Evolutionary conservation across 176 grass and related monocot genomes (phyloP).

Genomic region (Musa troglodytarum): DNA sequence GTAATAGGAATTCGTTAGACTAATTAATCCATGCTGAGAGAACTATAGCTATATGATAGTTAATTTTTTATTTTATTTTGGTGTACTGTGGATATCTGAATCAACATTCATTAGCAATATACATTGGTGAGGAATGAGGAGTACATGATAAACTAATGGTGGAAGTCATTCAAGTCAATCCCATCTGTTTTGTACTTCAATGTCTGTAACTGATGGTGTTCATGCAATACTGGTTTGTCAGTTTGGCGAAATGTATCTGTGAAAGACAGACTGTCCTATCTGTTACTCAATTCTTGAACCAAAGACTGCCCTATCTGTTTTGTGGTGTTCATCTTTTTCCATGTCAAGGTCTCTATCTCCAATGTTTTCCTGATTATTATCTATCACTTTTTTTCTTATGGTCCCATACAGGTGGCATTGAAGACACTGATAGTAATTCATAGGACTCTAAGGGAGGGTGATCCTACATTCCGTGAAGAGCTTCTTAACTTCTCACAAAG

Average conservation of each 20-base stretch:
- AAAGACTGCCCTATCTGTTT: too few species aligned
- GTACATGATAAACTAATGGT: too few species aligned
- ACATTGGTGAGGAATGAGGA: neutral
- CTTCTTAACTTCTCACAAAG: conserved; percentile 85
- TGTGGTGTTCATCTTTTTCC: neutral
- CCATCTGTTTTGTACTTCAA: too few species aligned
- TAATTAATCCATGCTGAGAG: neutral
- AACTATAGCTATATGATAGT: too few species aligned
- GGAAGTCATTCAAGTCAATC: too few species aligned
- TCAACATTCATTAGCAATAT: neutral
- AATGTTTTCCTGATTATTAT: neutral
- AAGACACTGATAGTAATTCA: conserved; percentile 92
- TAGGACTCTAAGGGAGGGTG: conserved; percentile 81
- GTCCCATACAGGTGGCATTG: conserved; percentile 60
- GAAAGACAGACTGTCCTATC: too few species aligned
- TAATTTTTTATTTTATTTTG: neutral
- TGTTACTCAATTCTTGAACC: too few species aligned
- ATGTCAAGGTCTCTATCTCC: neutral
- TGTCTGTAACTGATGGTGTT: too few species aligned
- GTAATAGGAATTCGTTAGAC: neutral
- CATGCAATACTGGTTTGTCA: too few species aligned
- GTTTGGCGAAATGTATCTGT: too few species aligned
- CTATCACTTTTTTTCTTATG: neutral
- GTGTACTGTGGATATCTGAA: neutral
- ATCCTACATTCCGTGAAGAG: conserved; percentile 82